phyloP scores from a whole-genome alignment of 345 rosid genomes.

The Salix arbutifolia region DNA sequence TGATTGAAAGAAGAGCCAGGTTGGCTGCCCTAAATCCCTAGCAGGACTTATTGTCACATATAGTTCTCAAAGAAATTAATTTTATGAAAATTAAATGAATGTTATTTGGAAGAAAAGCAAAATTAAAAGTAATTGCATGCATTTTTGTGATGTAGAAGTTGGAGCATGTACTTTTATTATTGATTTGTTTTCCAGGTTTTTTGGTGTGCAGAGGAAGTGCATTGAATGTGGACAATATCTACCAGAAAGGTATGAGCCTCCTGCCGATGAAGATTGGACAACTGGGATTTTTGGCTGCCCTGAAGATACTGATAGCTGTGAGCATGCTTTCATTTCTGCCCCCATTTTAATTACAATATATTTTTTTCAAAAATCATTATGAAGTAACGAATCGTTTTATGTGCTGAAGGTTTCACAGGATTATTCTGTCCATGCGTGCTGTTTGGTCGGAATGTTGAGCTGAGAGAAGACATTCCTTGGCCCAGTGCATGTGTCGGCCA shows the following conservation, averaged over 20 bases:
- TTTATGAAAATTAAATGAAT: too few relatives aligned
- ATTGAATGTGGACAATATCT: slow-evolving; percentile 72
- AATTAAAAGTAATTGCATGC: too few relatives aligned
- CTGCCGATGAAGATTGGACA: slow-evolving; percentile 90
- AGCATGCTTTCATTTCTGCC: not conserved
- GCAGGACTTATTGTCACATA: too few relatives aligned
- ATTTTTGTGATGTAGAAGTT: too few relatives aligned
- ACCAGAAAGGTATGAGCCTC: slow-evolving; percentile 82
- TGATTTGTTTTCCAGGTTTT: too few relatives aligned
- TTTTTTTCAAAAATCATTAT: not conserved
- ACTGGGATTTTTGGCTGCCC: slow-evolving; percentile 69
- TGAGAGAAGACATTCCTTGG: slow-evolving; percentile 72
- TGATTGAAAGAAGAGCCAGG: too few relatives aligned
- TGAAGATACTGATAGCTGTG: slow-evolving; percentile 77
- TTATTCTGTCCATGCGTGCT: slow-evolving; percentile 75
- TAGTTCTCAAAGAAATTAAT: too few relatives aligned
- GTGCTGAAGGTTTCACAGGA: slow-evolving; percentile 61
- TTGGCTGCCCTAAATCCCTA: too few relatives aligned
- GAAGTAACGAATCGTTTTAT: not conserved
- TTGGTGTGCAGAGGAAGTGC: slow-evolving; percentile 35
- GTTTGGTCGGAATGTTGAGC: slow-evolving; percentile 72
- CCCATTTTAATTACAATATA: not conserved
- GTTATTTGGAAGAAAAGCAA: too few relatives aligned
- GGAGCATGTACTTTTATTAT: too few relatives aligned
- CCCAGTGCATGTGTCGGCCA: slow-evolving; percentile 74